phyloP scores from a whole-genome alignment of 768 basidiomycete genomes.

The Chalciporus piperatus region DNA sequence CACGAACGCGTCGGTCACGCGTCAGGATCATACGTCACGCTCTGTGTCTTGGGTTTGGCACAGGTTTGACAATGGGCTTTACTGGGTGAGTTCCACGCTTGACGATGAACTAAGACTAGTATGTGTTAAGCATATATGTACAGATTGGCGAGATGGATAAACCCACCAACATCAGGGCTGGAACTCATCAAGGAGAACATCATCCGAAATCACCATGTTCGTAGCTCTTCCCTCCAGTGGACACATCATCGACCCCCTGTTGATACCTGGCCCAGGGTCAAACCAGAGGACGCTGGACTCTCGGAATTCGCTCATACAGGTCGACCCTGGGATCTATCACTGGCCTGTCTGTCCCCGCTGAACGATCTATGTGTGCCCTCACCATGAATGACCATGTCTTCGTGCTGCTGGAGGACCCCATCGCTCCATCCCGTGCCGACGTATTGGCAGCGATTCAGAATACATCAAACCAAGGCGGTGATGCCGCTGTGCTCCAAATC shows the following conservation, averaged over 20 bases:
- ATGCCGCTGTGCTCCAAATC: conserved; percentile 16
- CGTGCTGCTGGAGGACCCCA: conserved; percentile 73
- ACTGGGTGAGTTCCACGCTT: conserved; percentile 45
- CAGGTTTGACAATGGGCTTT: conserved; percentile 46
- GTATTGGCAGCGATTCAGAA: conserved; percentile 39
- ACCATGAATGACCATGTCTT: conserved; percentile 82
- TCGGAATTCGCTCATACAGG: conserved; percentile 71
- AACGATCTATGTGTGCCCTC: conserved; percentile 71
- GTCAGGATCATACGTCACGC: conserved; percentile 23
- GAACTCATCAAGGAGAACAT: conserved; percentile 71
- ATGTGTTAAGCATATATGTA: neutral
- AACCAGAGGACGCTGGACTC: conserved; percentile 61
- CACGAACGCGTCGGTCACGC: conserved; percentile 21
- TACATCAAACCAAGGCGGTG: conserved; percentile 31
- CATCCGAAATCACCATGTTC: conserved; percentile 62
- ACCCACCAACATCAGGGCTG: conserved; percentile 72
- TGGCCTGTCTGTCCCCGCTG: conserved; percentile 48
- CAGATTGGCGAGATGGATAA: conserved; percentile 79
- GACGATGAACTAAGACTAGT: neutral
- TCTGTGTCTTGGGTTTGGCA: neutral
- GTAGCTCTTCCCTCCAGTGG: conserved; percentile 21
- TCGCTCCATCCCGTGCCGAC: conserved; percentile 66
- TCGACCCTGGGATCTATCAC: conserved; percentile 62
- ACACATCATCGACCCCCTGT: conserved; percentile 13
- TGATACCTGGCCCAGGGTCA: conserved; percentile 45